These are phyloP conservation scores for Alternaria metachromatica DNA, from an alignment of 2,329 filamentous ascomycete species.

Conservation along the genomic window DNA sequence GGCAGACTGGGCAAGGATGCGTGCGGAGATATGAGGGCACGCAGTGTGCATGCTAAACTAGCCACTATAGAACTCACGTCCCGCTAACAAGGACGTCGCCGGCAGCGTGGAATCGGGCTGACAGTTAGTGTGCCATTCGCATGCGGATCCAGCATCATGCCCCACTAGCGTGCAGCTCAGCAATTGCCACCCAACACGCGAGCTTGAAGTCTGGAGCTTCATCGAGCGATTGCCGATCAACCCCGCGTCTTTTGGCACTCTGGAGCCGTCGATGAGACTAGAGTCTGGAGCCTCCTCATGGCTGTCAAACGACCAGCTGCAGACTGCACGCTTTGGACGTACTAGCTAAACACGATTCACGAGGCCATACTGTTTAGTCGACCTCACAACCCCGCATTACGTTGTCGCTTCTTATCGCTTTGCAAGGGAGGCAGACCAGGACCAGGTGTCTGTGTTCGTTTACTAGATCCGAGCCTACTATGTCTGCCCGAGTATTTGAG, in stretches of 20 bases:
- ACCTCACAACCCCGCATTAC: slow-evolving; percentile 5
- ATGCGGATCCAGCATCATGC: slow-evolving; percentile 26
- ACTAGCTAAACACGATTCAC: neutral
- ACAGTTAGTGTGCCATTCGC: slow-evolving; percentile 27
- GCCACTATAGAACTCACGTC: neutral
- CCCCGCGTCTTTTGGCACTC: slow-evolving; percentile 25
- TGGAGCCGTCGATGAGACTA: slow-evolving; percentile 13
- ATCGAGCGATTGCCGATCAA: slow-evolving; percentile 24
- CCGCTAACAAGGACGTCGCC: slow-evolving; percentile 12
- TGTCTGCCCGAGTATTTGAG: neutral
- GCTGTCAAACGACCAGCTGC: slow-evolving; percentile 3
- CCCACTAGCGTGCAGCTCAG: slow-evolving; percentile 23
- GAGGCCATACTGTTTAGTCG: neutral
- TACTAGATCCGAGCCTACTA: slow-evolving; percentile 5
- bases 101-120: slow-evolving; percentile 38
- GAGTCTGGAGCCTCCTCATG: slow-evolving; percentile 6
- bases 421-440: neutral
- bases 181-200: slow-evolving; percentile 27
- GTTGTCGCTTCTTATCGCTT: neutral
- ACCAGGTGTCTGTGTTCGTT: slow-evolving; percentile 19
- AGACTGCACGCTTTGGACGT: neutral
- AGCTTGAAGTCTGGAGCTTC: slow-evolving; percentile 19
- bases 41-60: slow-evolving; percentile 1
- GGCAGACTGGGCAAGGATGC: neutral
- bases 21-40: slow-evolving; percentile 4